Percentiles rank a stretch among this genome's conserved stretches.
These are phyloP conservation scores for Schizosaccharomyces versatilis DNA, from an alignment of 1,139 yeast genomes.

Conservation along the genomic window DNA sequence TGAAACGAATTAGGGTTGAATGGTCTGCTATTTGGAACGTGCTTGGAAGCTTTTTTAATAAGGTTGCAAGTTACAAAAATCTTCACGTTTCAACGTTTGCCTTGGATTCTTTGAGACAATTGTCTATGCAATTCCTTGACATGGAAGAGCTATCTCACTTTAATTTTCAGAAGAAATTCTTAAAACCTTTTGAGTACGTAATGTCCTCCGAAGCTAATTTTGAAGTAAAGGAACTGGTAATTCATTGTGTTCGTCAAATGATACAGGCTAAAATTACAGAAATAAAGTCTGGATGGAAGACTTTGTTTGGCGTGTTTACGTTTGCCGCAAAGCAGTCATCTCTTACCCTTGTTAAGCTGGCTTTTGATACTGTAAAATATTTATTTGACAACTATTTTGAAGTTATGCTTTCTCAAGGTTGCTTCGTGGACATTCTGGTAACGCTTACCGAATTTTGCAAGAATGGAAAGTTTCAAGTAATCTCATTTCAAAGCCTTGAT, in stretches of 20 bases:
- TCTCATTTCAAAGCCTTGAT: constrained; percentile 36
- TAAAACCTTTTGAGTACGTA: constrained; percentile 73
- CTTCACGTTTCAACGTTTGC: constrained; percentile 70
- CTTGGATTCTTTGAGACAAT: constrained; percentile 75
- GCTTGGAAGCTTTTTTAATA: constrained; percentile 75
- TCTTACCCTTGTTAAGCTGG: constrained; percentile 10
- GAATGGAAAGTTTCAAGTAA: constrained; percentile 61
- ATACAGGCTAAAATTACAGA: constrained; percentile 49
- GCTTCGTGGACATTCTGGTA: constrained; percentile 48
- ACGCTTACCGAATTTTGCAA: constrained; percentile 67
- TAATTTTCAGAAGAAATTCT: constrained; percentile 83
- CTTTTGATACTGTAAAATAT: constrained; percentile 20
- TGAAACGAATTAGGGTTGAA: constrained; percentile 87
- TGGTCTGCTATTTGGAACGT: constrained; percentile 93
- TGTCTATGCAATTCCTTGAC: constrained; percentile 77
- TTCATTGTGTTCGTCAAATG: constrained; percentile 77
- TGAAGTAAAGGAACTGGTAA: constrained; percentile 63
- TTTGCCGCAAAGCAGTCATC: constrained; percentile 36
- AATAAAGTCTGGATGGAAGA: constrained; percentile 86
- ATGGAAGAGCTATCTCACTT: constrained; percentile 87
- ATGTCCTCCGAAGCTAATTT: constrained; percentile 42
- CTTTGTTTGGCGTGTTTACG: constrained; percentile 58
- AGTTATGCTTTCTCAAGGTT: constrained; percentile 48
- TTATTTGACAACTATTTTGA: constrained; percentile 42
- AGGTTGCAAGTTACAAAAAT: constrained; percentile 60